Conservation (phyloP, 371 early-diverging fungal genomes). For the Mucor indicus region DNA sequence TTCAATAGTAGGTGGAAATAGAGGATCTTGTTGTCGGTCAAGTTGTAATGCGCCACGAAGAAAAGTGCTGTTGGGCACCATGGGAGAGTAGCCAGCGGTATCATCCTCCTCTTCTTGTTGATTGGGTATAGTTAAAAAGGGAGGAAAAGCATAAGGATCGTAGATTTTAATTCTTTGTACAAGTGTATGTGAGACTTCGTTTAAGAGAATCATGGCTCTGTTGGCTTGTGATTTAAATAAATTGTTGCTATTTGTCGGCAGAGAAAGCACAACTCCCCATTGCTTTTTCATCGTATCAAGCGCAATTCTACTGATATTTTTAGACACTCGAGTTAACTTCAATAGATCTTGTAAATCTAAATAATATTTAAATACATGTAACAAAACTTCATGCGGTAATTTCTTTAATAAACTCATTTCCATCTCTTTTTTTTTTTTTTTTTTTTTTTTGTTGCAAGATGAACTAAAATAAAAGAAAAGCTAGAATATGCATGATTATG, state of each 20-base stretch:
- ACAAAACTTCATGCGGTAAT: background rate
- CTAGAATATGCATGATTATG: no score
- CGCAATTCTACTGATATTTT: background rate
- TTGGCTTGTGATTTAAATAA: background rate
- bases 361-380: slow-evolving; percentile 1
- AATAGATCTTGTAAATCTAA: slow-evolving; percentile 1
- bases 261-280: background rate
- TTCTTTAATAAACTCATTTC: background rate
- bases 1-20: slow-evolving; percentile 6
- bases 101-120: background rate
- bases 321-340: slow-evolving; percentile 4
- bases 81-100: background rate
- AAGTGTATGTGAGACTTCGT: background rate
- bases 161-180: slow-evolving; percentile 6
- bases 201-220: background rate
- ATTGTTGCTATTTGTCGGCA: background rate
- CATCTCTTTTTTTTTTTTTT: slow-evolving; percentile 1
- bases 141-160: slow-evolving; percentile 7
- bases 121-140: background rate
- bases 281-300: background rate
- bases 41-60: no score
- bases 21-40: no score
- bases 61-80: no score
- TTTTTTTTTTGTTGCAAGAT: background rate
- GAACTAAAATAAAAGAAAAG: no score